Percentiles rank a stretch among this genome's conserved stretches.
These are phyloP conservation scores for Cytospora leucostoma DNA, from an alignment of 2,329 filamentous ascomycete genomes.

Conservation along the genomic window DNA sequence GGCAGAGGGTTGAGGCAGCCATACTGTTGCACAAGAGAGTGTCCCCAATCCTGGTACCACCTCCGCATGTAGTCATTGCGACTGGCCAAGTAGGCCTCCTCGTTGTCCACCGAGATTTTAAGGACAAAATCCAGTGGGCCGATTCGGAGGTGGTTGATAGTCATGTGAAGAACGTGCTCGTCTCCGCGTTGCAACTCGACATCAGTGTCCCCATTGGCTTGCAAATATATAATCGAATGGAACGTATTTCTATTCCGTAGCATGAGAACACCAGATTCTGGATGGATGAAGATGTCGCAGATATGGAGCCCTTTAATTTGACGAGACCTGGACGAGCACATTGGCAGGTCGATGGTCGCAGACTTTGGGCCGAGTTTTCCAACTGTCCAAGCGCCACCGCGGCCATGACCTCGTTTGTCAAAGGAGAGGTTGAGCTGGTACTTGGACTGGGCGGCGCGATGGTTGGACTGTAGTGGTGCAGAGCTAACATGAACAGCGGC, in stretches of 20 bases:
- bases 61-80: conserved; percentile 2
- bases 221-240: conserved; percentile 4
- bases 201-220: background rate
- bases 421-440: conserved; percentile 14
- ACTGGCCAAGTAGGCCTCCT: background rate
- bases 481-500: background rate
- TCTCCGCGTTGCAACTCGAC: background rate
- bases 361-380: background rate
- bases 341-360: background rate
- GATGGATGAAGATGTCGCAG: conserved; percentile 6
- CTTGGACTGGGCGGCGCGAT: conserved; percentile 3
- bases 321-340: conserved; percentile 4
- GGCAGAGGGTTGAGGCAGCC: conserved; percentile 3
- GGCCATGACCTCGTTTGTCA: background rate
- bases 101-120: background rate
- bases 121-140: conserved; percentile 14
- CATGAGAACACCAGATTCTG: background rate
- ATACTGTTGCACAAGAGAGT: background rate
- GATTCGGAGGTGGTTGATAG: conserved; percentile 13
- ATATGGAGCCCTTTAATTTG: background rate
- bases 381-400: background rate
- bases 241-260: background rate
- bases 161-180: conserved; percentile 3
- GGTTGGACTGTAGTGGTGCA: background rate
- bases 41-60: background rate